Evolutionary conservation across 2,329 filamentous ascomycete species (phyloP), one percentile per base, ranked within the genome.

Genomic region (Tolypocladium nubicola): DNA sequence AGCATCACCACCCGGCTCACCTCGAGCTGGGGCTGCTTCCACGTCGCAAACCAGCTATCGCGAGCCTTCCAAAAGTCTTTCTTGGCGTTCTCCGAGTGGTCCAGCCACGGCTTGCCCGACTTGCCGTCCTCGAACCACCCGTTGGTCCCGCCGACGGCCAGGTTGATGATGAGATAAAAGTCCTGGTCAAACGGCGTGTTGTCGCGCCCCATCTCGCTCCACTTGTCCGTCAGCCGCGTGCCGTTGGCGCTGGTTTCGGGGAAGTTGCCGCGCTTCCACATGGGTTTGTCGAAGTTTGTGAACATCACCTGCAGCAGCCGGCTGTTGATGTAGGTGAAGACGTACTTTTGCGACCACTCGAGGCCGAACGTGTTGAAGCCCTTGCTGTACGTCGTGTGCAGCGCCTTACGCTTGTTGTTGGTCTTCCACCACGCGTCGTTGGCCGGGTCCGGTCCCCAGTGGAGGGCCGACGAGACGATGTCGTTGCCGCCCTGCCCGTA

Each of bases 321-420:
- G 52, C 82, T 87, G 77, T 94, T 87, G 75, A 95, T 80, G 69
- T 91, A 95, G 30, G 88, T 92, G 75, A 93, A 95, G 59, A 94
- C 76, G 70, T 95, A 94, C 71, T 92, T 93, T 64, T 93, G 82
- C 55, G 84, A 90, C 90, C 90, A 95, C 72, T 95, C 90, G 2
- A 95, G 71, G 16, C 90, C 90, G 65, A 85, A 95, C 0, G 82
- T 90, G 75, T 95, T 88, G 75, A 85, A 90, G 30, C 73, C 80
- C 1, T 76, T 73, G 38, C 84, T 72, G 70, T 87, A 95, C 1
- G 87, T 89, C 6, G 86, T 89, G 74, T 90, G 89, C 37, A 90
- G 78, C 13, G 88, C 86, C 60, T 79, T 74, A 56, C 84, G 83
- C 77, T 92, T 93, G 67, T 86, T 84, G 70, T 91, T 92, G 60